Evolutionary conservation across 2,329 filamentous ascomycete genomes (phyloP), one percentile per base, ranked within the genome.

Genomic region (Aureobasidium melanogenum): DNA sequence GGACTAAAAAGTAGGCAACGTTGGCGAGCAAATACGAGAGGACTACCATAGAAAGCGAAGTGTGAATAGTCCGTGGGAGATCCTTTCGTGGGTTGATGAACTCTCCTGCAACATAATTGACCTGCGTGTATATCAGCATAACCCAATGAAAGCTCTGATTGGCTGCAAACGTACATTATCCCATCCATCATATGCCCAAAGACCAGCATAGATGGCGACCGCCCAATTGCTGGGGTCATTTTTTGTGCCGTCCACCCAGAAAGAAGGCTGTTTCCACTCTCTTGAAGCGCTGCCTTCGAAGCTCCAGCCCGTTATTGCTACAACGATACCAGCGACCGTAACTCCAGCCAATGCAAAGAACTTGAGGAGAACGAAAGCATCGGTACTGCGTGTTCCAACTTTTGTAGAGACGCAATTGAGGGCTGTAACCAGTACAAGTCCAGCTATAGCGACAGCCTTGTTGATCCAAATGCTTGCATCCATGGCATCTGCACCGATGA

Each of bases 181-280:
- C 94, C 94, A 99, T 32, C 94, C 94, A 72, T 99, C 94, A 75
- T 94, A 99, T 0, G 94, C 94, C 94, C 94, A 99, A 5, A 99
- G 81, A 9, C 94, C 94, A 17, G 91, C 93, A 72, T 99, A 99
- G 50, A 99, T 76, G 0, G 94, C 94, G 50, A 99, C 88, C 3
- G 94, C 94, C 89, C 92, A 97, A 66, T 86, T 87, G 50, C 88
- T 95, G 55, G 88, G 81, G 71, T 92, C 88, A 15, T 80, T 84
- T 65, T 84, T 90, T 5, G 93, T 97, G 61, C 88, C 87, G 60
- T 91, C 87, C 70, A 97, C 97, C 93, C 94, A 97, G 26, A 65
- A 67, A 48, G 85, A 84, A 46, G 85, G 84, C 2, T 83, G 84
- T 73, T 94, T 96, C 94, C 94, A 99, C 67, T 95, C 90, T 61